phyloP scores from a whole-genome alignment of 345 rosid species.

The thale cress (Arabidopsis thaliana) region TAIR10.1 NC_003074.8:17359001-17359500 shows the following conservation, averaged over 20 bases:
- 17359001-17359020: background rate
- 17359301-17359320: conserved; percentile 23
- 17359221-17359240: conserved; percentile 18
- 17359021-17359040: background rate
- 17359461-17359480: conserved; percentile 24
- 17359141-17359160: background rate
- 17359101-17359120: background rate
- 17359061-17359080: conserved; percentile 8
- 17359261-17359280: too few relatives aligned
- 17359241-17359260: background rate
- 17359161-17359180: conserved; percentile 24
- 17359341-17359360: background rate
- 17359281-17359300: conserved; percentile 3
- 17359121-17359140: background rate
- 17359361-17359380: background rate
- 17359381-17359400: background rate
- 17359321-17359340: conserved; percentile 10
- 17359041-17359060: background rate
- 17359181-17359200: conserved; percentile 10
- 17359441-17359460: conserved; percentile 27
- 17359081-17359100: conserved; percentile 22
- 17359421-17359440: conserved; percentile 15
- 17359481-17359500: background rate
- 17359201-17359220: background rate
- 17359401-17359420: background rate